A percentile compares a stretch with the other conserved stretches of the same genome.
Conservation (phyloP, 495 filamentous ascomycete genomes). For the Oidiodendron maius region DNA sequence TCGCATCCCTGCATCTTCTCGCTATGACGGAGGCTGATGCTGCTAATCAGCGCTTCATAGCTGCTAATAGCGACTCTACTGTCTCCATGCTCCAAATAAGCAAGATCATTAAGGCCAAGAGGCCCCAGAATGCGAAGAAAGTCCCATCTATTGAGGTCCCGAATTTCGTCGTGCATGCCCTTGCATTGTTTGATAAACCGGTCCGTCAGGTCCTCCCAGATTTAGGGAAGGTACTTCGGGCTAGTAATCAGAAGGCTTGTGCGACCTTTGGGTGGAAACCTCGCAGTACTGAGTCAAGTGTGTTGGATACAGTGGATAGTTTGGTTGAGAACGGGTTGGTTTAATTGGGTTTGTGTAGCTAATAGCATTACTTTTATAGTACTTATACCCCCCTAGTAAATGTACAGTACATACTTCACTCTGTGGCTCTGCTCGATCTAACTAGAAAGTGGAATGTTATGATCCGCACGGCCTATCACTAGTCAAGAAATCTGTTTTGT, state of each 20-base stretch:
- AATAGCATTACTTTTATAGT: background rate
- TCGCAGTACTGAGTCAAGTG: background rate
- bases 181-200: background rate
- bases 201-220: background rate
- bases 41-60: conserved; percentile 3
- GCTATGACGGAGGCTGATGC: background rate
- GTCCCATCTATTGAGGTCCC: conserved; percentile 5
- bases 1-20: conserved; percentile 3
- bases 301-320: conserved; percentile 9
- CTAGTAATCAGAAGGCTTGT: conserved; percentile 7
- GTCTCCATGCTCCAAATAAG: background rate
- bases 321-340: background rate
- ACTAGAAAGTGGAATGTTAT: background rate
- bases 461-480: background rate
- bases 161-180: background rate
- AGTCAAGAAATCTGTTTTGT: background rate
- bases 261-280: conserved; percentile 1
- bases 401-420: background rate
- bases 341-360: background rate
- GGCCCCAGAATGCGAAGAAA: conserved; percentile 4
- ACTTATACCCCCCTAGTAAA: background rate
- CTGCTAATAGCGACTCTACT: background rate
- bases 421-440: background rate
- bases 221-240: background rate
- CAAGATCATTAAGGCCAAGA: conserved; percentile 5